phyloP scores from a whole-genome alignment of 2,329 filamentous ascomycete genomes.

The Didymella arachidicola region DNA sequence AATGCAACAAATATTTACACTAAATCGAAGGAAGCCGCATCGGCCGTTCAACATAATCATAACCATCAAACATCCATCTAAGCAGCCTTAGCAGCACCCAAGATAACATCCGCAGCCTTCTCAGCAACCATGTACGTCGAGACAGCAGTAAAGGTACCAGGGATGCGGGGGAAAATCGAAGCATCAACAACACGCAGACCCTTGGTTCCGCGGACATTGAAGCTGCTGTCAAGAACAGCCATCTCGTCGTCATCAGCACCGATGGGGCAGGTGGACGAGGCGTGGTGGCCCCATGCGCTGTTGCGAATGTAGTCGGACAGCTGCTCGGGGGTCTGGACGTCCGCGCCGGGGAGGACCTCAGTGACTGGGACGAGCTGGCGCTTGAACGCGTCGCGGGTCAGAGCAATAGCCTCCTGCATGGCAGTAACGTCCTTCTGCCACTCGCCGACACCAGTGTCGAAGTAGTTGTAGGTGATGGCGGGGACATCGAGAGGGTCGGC shows the following conservation, averaged over 20 bases:
- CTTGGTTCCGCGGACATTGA: constrained; percentile 62
- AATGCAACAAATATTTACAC: constrained; percentile 11
- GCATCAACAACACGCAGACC: constrained; percentile 60
- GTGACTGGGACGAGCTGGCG: constrained; percentile 47
- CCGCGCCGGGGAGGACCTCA: constrained; percentile 59
- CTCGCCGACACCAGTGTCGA: constrained; percentile 63
- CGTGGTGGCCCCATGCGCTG: constrained; percentile 60
- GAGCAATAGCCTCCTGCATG: constrained; percentile 61
- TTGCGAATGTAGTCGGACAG: constrained; percentile 42
- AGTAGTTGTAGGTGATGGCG: constrained; percentile 59
- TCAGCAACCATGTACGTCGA: constrained; percentile 66
- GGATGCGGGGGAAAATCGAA: constrained; percentile 46
- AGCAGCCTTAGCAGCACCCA: constrained; percentile 27
- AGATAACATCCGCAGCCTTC: constrained; percentile 69
- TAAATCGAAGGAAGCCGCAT: background rate
- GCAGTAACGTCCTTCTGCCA: constrained; percentile 65
- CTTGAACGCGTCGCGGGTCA: constrained; percentile 56
- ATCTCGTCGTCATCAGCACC: constrained; percentile 57
- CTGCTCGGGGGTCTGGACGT: constrained; percentile 50
- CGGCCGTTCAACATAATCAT: constrained; percentile 12
- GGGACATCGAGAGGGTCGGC: constrained; percentile 70
- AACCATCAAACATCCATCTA: constrained; percentile 6
- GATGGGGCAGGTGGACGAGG: constrained; percentile 65
- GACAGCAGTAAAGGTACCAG: constrained; percentile 61
- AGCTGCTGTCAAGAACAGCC: constrained; percentile 62